phyloP scores from a whole-genome alignment of 1,284 basidiomycete species.

The Rhodotorula sp. region DNA sequence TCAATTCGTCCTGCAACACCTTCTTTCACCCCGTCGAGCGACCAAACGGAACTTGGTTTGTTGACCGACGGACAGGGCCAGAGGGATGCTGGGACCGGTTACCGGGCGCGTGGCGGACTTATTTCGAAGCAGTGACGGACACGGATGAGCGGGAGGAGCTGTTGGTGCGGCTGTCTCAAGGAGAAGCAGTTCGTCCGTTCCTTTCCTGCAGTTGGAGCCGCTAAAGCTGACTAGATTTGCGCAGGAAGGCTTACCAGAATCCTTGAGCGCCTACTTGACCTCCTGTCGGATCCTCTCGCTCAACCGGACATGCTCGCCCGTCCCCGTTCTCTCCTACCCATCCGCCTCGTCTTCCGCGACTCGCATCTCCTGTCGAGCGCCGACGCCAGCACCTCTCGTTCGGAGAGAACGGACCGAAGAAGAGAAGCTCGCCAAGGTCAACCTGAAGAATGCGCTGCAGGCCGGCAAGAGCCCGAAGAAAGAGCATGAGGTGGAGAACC shows the following conservation, averaged over 20 bases:
- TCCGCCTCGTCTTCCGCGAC: neutral
- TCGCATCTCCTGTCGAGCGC: neutral
- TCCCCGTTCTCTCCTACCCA: constrained; percentile 23
- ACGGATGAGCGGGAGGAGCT: neutral
- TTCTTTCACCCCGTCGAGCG: constrained; percentile 20
- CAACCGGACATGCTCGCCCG: constrained; percentile 24
- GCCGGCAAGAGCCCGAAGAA: constrained; percentile 36
- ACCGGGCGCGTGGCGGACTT: constrained; percentile 24
- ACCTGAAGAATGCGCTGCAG: constrained; percentile 14
- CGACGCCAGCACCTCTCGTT: neutral
- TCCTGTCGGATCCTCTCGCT: constrained; percentile 27
- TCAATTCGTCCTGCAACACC: constrained; percentile 20
- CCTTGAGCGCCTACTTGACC: constrained; percentile 10
- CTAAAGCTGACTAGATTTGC: neutral
- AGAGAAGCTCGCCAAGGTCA: constrained; percentile 1
- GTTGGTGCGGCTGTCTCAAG: constrained; percentile 12
- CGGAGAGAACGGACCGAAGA: neutral
- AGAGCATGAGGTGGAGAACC: constrained; percentile 30
- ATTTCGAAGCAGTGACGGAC: constrained; percentile 8
- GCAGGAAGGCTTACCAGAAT: constrained; percentile 5
- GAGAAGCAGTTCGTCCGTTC: neutral
- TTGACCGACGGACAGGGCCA: neutral
- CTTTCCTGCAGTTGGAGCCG: neutral
- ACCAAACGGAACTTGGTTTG: neutral
- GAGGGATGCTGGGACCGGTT: constrained; percentile 19